Percentiles rank a stretch among this genome's conserved stretches.
Conservation (phyloP, 2,329 filamentous ascomycete species). For the Stemphylium lycopersici region DNA sequence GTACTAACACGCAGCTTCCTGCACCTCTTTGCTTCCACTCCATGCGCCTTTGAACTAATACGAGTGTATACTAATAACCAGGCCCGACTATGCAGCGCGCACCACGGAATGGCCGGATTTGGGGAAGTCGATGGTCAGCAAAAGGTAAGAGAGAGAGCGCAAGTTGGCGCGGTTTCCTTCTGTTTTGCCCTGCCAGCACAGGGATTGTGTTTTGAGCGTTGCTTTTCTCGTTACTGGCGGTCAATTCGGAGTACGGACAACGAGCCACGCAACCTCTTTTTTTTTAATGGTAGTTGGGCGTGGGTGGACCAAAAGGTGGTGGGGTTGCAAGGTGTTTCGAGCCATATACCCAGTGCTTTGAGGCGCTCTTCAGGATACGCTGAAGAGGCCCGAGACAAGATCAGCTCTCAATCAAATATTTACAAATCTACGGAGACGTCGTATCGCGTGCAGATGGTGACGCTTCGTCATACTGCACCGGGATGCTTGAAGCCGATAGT, state of each 20-base stretch:
- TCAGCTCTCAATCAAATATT: not conserved
- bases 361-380: not conserved
- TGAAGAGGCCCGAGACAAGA: not conserved
- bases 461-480: not conserved
- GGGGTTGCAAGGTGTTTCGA: not conserved
- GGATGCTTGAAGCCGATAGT: not conserved
- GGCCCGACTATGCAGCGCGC: slow-evolving; percentile 2
- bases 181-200: slow-evolving; percentile 2
- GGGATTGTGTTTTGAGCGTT: slow-evolving; percentile 1
- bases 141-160: slow-evolving; percentile 14
- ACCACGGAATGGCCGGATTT: not conserved
- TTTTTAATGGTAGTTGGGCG: not conserved
- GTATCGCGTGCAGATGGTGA: not conserved
- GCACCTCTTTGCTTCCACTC: not conserved
- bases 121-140: not conserved
- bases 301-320: not conserved
- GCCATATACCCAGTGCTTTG: slow-evolving; percentile 15
- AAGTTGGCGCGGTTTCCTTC: slow-evolving; percentile 7
- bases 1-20: slow-evolving; percentile 29
- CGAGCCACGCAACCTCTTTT: not conserved
- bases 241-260: not conserved
- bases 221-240: not conserved
- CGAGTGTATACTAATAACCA: slow-evolving; percentile 13
- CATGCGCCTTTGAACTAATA: slow-evolving; percentile 5
- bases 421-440: not conserved